Conservation (phyloP, 1,284 basidiomycete species). For the Ceratobasidium sp. region DNA sequence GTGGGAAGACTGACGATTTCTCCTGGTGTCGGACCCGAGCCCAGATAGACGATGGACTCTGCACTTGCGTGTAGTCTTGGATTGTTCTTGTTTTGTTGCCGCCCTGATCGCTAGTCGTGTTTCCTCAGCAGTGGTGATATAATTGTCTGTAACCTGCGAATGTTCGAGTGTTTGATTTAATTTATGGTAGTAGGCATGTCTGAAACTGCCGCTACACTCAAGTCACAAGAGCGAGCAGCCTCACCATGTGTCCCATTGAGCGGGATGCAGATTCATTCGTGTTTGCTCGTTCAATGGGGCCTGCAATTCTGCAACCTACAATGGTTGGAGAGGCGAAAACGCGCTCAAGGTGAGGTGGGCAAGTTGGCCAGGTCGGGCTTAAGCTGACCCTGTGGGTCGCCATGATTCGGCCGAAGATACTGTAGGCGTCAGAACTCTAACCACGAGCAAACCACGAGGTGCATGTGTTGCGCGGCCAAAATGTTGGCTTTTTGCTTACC, state of each 20-base stretch:
- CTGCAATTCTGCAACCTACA: no score
- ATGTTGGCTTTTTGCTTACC: no score
- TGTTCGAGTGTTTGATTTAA: not conserved
- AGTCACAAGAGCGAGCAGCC: conserved; percentile 26
- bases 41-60: conserved; percentile 12
- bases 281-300: conserved; percentile 33
- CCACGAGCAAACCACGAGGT: no score
- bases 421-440: no score
- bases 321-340: no score
- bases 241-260: no score
- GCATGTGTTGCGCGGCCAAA: no score
- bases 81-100: not conserved
- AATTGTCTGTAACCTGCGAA: not conserved
- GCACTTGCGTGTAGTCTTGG: no score
- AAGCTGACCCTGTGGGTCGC: no score
- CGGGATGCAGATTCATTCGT: conserved; percentile 39
- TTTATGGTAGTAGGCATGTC: not conserved
- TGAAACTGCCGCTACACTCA: conserved; percentile 10
- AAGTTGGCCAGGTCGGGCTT: no score
- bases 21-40: not conserved
- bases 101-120: not conserved
- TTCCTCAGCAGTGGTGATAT: not conserved
- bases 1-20: not conserved
- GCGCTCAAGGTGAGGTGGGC: no score
- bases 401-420: no score